A percentile compares a stretch with the other conserved stretches of the same genome.
These are phyloP conservation scores for Clonostachys chloroleuca DNA, from an alignment of 2,329 filamentous ascomycete genomes.

Conservation along the genomic window DNA sequence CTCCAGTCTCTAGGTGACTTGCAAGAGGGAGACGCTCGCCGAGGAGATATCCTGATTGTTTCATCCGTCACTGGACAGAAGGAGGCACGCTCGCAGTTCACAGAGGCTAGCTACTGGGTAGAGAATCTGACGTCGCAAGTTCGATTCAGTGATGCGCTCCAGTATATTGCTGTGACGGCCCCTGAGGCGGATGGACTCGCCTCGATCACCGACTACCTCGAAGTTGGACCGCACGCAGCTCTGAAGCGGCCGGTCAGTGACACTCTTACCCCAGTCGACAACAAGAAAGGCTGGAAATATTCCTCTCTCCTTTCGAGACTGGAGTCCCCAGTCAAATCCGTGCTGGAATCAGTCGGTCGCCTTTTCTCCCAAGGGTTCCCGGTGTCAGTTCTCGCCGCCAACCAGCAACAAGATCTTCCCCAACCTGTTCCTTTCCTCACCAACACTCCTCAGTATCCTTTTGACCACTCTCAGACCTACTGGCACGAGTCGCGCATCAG, in stretches of 20 bases:
- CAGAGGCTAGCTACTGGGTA: slow-evolving; percentile 19
- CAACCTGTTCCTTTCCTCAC: not conserved
- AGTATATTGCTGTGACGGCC: not conserved
- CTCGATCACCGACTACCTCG: not conserved
- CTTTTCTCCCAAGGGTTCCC: slow-evolving; percentile 33
- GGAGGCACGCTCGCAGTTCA: slow-evolving; percentile 1
- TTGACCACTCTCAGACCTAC: slow-evolving; percentile 9
- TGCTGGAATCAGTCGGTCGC: slow-evolving; percentile 23
- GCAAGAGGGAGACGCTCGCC: not conserved
- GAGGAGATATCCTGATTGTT: slow-evolving; percentile 1
- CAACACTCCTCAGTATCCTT: slow-evolving; percentile 13
- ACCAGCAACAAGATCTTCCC: slow-evolving; percentile 8
- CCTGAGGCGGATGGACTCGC: slow-evolving; percentile 3
- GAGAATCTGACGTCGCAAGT: slow-evolving; percentile 26
- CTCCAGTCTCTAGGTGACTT: not conserved
- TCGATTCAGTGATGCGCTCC: slow-evolving; percentile 20
- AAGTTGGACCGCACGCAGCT: not conserved
- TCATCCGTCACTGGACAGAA: slow-evolving; percentile 1
- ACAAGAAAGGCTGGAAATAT: not conserved
- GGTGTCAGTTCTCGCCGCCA: slow-evolving; percentile 36
- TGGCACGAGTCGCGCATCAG: slow-evolving; percentile 11
- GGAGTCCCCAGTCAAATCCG: not conserved
- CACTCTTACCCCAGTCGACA: not conserved
- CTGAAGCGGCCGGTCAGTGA: not conserved
- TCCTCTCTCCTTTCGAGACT: slow-evolving; percentile 12